Evolutionary conservation across 2,329 filamentous ascomycete species (phyloP), one percentile per base, ranked within the genome.

Genomic region (Aschersonia sp.): DNA sequence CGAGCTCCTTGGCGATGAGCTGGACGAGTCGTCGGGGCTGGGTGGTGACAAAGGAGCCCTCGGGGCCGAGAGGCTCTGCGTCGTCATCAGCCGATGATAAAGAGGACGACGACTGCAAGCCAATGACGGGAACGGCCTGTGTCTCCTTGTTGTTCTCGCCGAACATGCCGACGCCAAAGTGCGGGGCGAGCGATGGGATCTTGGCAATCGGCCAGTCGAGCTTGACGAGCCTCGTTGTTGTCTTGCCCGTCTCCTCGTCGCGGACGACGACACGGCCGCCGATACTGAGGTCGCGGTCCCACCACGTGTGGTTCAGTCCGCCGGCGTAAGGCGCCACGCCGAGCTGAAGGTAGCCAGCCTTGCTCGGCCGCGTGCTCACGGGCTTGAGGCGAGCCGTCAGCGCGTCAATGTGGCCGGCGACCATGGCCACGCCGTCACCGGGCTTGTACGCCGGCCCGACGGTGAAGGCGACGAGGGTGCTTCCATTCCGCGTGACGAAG

Each of bases 291-390:
- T 98, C 92, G 40, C 92, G 80, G 64, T 97, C 92, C 91, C 89
- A 97, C 92, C 92, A 97, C 1, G 92, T 97, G 52, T 74, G 73
- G 61, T 89, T 92, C 52, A 97, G 68, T 1, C 73, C 89, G 46
- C 92, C 91, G 7, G 89, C 91, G 61, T 97, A 98, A 1, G 86
- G 92, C 2, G 92, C 89, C 47, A 97, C 87, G 30, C 87, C 91
- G 5, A 97, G 76, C 69, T 97, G 88, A 31, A 87, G 65, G 60
- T 88, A 98, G 47, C 92, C 91, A 32, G 85, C 84, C 61, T 84
- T 88, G 56, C 74, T 85, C n/a, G 84, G 80, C 58, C 95, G 81
- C 59, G 79, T 85, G 59, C 88, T 88, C 31, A 96, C 78, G 7
- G 92, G 91, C 79, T 97, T 97, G 56, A 97, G 70, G 65, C 82